Base-by-base conservation (phyloP, 2,329 filamentous ascomycete species). In the Exophiala viscosa region DNA sequence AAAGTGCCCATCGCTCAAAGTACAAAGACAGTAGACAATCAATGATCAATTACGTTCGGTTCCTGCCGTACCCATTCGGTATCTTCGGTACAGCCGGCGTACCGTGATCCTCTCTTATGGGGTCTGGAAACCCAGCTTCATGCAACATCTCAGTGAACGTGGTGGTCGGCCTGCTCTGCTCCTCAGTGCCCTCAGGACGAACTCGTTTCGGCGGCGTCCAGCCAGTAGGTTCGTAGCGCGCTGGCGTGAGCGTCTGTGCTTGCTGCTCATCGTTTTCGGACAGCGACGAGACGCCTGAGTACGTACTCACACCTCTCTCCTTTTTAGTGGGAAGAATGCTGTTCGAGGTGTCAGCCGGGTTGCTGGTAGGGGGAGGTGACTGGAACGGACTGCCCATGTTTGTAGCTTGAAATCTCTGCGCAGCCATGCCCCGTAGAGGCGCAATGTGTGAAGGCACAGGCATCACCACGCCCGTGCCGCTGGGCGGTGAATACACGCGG, bases 401-500 rank as follows among this genome's bases (percentile, higher is more conserved):
- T 31, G 48, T 46, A 9, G 31, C 45, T 11, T 46, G 39, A 15
- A 45, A 55, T 28, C 59, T 50, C 43, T 59, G 57, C 10, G 56
- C 49, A 31, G 55, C 53, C 59, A 61, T 60, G 14, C 55, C 54
- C 23, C 58, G 39, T 20, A 63, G 34, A 32, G 60, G 60, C 10
- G 60, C 52, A 33, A 63, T 57, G 11, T 49, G 38, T 9, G 60
- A 48, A 17, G 48, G 47, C 28, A 50, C 51, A 36, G 57, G 59
- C 34, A 51, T 48, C 11, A 53, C 45, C 3, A 11, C 38, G 38
- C 38, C 40, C 4, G 69, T 64, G 35, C 64, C 62, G 7, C 66
- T 66, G 3, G 67, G 69, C 1, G 74, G 74, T 13, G 72, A 73
- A 56, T 74, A 76, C 3, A 77, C 68, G 46, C 67, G 70, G 55